phyloP scores from a whole-genome alignment of 345 rosid species.

The Barbarea vulgaris region DNA sequence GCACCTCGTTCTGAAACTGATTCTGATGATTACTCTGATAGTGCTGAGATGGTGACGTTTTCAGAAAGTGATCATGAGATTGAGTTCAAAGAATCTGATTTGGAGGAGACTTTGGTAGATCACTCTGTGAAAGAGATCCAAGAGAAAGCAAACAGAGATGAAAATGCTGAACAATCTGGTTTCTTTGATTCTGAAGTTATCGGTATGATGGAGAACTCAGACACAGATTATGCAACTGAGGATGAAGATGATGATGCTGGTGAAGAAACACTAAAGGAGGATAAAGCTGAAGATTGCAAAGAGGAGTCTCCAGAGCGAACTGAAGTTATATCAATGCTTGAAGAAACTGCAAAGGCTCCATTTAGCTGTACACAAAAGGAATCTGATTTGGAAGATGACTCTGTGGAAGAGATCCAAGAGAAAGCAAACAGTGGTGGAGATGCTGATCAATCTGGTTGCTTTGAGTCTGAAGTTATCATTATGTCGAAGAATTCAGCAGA shows the following conservation, averaged over 20 bases:
- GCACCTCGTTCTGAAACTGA: slow-evolving; percentile 46
- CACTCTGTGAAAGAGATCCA: slow-evolving; percentile 3
- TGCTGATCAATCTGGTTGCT: slow-evolving; percentile 9
- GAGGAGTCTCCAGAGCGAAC: slow-evolving; percentile 33
- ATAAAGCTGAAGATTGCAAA: no score
- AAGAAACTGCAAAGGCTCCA: slow-evolving; percentile 2
- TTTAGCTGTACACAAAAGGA: slow-evolving; percentile 28
- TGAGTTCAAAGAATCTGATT: not conserved
- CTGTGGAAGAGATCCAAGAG: slow-evolving; percentile 13
- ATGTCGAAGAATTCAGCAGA: slow-evolving; percentile 11
- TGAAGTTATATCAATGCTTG: slow-evolving; percentile 34
- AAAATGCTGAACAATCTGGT: not conserved
- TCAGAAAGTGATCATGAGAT: slow-evolving; percentile 21
- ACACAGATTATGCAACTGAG: not conserved
- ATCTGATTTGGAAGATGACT: not conserved
- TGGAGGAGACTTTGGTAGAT: slow-evolving; percentile 16
- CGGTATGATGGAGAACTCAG: not conserved
- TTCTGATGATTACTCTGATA: slow-evolving; percentile 34
- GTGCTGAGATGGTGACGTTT: slow-evolving; percentile 5
- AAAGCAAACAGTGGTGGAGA: slow-evolving; percentile 5
- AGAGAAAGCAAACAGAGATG: slow-evolving; percentile 23
- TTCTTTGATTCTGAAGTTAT: not conserved
- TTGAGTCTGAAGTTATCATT: slow-evolving; percentile 5
- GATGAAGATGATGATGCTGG: slow-evolving; percentile 11
- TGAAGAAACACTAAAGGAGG: no score